Evolutionary conservation across 1,139 yeast genomes (phyloP).

Genomic region (Debaryomyces subglobosus): DNA sequence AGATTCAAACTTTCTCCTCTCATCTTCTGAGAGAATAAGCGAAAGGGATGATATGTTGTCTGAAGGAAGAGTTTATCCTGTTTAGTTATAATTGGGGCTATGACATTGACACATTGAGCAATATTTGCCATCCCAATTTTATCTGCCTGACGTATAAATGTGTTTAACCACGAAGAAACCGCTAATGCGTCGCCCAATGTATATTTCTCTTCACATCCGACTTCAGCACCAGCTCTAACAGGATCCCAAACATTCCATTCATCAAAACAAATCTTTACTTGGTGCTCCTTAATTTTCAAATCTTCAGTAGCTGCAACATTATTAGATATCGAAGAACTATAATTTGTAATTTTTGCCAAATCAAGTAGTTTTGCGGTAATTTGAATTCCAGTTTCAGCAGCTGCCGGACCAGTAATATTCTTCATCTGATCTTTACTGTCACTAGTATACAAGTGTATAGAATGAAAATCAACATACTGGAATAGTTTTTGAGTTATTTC

Average conservation of each 20-base stretch:
- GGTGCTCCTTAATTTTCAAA: slow-evolving; percentile 14
- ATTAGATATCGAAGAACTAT: slow-evolving; percentile 15
- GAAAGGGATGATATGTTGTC: slow-evolving; percentile 30
- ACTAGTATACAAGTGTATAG: slow-evolving; percentile 34
- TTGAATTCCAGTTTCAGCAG: slow-evolving; percentile 34
- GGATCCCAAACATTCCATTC: slow-evolving; percentile 45
- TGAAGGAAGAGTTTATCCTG: slow-evolving; percentile 26
- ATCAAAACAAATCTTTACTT: slow-evolving; percentile 33
- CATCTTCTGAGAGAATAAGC: slow-evolving; percentile 31
- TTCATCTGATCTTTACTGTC: slow-evolving; percentile 23
- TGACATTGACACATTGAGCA: slow-evolving; percentile 36
- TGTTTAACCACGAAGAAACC: slow-evolving; percentile 35
- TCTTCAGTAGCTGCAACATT: slow-evolving; percentile 13
- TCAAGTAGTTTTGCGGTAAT: slow-evolving; percentile 28
- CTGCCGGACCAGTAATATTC: slow-evolving; percentile 31
- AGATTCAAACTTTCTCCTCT: slow-evolving; percentile 30
- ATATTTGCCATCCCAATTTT: slow-evolving; percentile 35
- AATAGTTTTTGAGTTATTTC: slow-evolving; percentile 26
- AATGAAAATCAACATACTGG: slow-evolving; percentile 29
- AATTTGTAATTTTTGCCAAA: slow-evolving; percentile 24
- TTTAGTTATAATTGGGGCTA: slow-evolving; percentile 36
- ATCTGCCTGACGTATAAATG: slow-evolving; percentile 31
- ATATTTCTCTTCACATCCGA: slow-evolving; percentile 35
- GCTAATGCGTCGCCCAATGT: slow-evolving; percentile 33
- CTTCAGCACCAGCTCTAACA: slow-evolving; percentile 27